A percentile compares a stretch with the other conserved stretches of the same genome.
phyloP scores from a whole-genome alignment of 768 basidiomycete genomes.

The Trametes punicea region DNA sequence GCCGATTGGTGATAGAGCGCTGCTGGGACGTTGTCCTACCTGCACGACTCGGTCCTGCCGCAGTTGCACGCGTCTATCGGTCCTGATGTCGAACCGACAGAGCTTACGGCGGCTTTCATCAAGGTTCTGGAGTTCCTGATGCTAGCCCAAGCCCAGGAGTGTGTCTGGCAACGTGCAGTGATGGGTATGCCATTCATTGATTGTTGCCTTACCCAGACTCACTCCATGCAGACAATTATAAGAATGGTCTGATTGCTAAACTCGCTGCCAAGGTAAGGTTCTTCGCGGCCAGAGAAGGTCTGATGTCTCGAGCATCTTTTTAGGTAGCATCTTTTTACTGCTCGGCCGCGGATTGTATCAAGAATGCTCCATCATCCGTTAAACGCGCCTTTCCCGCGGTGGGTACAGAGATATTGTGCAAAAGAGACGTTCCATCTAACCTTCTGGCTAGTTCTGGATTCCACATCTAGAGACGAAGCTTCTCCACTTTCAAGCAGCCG shows the following conservation, averaged over 20 bases:
- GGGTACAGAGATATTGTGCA: slow-evolving; percentile 20
- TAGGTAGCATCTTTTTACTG: slow-evolving; percentile 67
- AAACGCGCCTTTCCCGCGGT: slow-evolving; percentile 54
- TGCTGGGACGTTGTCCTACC: slow-evolving; percentile 67
- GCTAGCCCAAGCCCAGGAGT: slow-evolving; percentile 95
- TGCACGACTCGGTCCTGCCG: slow-evolving; percentile 52
- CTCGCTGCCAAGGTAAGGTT: slow-evolving; percentile 73
- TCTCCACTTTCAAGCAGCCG: slow-evolving; percentile 83
- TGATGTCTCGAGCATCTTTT: too few relatives aligned
- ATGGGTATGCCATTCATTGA: slow-evolving; percentile 47
- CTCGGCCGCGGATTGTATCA: slow-evolving; percentile 42
- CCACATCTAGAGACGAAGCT: slow-evolving; percentile 79
- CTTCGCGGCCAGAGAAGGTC: too few relatives aligned
- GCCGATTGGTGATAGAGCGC: slow-evolving; percentile 51
- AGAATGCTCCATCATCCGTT: slow-evolving; percentile 42
- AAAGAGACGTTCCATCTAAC: background rate
- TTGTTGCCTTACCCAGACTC: background rate
- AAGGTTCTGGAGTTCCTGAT: slow-evolving; percentile 69
- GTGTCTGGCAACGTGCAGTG: slow-evolving; percentile 91
- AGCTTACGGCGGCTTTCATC: slow-evolving; percentile 63
- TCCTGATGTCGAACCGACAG: slow-evolving; percentile 56
- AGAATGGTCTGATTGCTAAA: slow-evolving; percentile 81
- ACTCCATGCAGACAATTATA: slow-evolving; percentile 52
- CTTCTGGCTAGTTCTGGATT: slow-evolving; percentile 60
- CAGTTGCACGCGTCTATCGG: slow-evolving; percentile 42